phyloP scores from a whole-genome alignment of 129 eudicot species.

The Flaveria ramosissima region DNA sequence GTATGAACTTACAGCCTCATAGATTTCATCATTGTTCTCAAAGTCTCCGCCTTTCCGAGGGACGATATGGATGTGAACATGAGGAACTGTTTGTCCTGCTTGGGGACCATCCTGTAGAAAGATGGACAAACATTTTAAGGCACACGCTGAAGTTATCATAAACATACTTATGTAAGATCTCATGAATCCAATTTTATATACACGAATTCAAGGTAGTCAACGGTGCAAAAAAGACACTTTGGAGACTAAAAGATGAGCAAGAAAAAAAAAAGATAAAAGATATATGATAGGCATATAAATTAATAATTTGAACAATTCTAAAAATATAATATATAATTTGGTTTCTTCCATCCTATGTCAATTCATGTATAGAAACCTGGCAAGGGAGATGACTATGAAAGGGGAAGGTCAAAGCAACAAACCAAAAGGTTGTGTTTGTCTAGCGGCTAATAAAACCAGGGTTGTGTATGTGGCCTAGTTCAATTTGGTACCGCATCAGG shows the following conservation, averaged over 20 bases:
- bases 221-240: not conserved
- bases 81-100: constrained; percentile 97
- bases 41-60: constrained; percentile 87
- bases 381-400: not conserved
- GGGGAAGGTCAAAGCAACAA: not conserved
- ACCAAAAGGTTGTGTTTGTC: not conserved
- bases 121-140: not conserved
- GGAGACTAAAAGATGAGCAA: not conserved
- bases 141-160: not conserved
- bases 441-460: no score
- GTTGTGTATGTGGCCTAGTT: no score
- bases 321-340: not conserved
- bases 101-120: constrained; percentile 86
- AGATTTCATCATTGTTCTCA: constrained; percentile 90
- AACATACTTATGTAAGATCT: not conserved
- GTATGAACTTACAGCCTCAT: constrained; percentile 78
- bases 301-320: not conserved
- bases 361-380: not conserved
- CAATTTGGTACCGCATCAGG: no score
- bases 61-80: constrained; percentile 88
- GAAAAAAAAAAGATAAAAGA: not conserved
- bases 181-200: not conserved
- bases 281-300: not conserved
- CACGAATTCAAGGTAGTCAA: not conserved
- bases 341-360: not conserved